Percentiles rank a stretch among this genome's conserved stretches.
phyloP scores from a whole-genome alignment of 2,329 filamentous ascomycete genomes.

The Scortechinia acanthostroma region DNA sequence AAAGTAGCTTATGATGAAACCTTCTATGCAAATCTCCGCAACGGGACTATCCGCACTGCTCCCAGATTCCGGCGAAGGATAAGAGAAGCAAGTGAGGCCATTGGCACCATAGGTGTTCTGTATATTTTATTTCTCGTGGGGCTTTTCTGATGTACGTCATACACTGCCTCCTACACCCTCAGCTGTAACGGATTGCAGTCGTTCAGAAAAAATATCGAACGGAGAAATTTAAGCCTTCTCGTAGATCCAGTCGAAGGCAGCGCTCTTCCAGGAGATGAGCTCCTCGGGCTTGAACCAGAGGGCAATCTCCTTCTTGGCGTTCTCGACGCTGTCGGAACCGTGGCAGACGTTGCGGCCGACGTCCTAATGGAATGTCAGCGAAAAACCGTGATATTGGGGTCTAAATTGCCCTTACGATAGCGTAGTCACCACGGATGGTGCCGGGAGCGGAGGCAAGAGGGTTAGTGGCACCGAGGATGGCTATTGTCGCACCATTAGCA shows the following conservation, averaged over 20 bases:
- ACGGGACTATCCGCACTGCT: too few relatives aligned
- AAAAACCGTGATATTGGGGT: slow-evolving; percentile 33
- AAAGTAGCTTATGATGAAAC: background rate
- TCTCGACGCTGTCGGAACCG: slow-evolving; percentile 97
- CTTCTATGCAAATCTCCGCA: too few relatives aligned
- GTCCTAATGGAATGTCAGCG: slow-evolving; percentile 71
- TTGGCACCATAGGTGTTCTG: too few relatives aligned
- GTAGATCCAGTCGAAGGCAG: slow-evolving; percentile 91
- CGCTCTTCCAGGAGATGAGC: slow-evolving; percentile 75
- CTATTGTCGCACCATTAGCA: slow-evolving; percentile 26
- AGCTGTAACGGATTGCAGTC: slow-evolving; percentile 3
- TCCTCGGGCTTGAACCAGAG: slow-evolving; percentile 95
- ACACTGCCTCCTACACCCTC: background rate
- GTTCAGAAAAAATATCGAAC: background rate
- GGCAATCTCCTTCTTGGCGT: slow-evolving; percentile 98
- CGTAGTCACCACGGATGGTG: slow-evolving; percentile 94
- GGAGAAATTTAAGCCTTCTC: slow-evolving; percentile 65
- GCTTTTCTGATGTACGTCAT: background rate
- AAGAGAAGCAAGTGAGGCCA: too few relatives aligned
- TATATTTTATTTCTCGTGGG: background rate
- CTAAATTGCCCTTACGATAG: too few relatives aligned
- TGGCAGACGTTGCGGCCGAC: slow-evolving; percentile 99
- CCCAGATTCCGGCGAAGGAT: too few relatives aligned
- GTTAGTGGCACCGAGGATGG: slow-evolving; percentile 97
- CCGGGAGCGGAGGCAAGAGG: slow-evolving; percentile 87